Percentiles rank a stretch among this genome's conserved stretches.
Conservation (phyloP, 2,329 filamentous ascomycete species). For the Westerdykella aurantiaca region DNA sequence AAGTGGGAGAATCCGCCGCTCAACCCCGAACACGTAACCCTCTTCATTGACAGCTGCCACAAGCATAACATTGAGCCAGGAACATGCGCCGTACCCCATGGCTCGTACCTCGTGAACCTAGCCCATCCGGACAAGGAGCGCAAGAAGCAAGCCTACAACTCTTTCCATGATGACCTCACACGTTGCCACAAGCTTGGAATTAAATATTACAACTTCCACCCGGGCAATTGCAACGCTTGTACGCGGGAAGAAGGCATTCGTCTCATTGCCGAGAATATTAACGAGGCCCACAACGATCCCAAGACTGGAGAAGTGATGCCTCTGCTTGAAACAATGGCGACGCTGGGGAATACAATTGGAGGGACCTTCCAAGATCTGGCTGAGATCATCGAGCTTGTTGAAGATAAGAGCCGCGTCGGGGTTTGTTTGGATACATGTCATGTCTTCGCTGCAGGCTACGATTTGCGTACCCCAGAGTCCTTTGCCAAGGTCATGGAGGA, state of each 20-base stretch:
- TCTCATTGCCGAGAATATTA: conserved; percentile 76
- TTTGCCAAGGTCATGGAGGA: conserved; percentile 68
- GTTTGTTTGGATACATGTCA: conserved; percentile 98
- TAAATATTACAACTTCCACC: conserved; percentile 95
- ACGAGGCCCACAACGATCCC: conserved; percentile 66
- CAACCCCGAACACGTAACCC: conserved; percentile 57
- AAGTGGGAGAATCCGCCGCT: conserved; percentile 88
- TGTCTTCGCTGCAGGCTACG: conserved; percentile 89
- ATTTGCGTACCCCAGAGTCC: conserved; percentile 67
- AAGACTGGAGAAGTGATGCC: conserved; percentile 68
- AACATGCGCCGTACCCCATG: conserved; percentile 81
- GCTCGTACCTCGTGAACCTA: conserved; percentile 93
- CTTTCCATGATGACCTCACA: conserved; percentile 80
- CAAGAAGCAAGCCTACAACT: conserved; percentile 75
- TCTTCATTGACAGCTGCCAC: conserved; percentile 64
- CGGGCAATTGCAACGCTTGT: conserved; percentile 68
- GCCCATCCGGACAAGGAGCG: conserved; percentile 76
- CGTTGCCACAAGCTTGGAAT: conserved; percentile 85
- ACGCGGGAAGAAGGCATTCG: conserved; percentile 63
- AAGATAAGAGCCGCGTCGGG: conserved; percentile 77
- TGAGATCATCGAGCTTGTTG: conserved; percentile 72
- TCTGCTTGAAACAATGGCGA: conserved; percentile 93
- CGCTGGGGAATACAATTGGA: conserved; percentile 76
- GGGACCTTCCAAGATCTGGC: conserved; percentile 78
- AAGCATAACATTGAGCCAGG: conserved; percentile 65